Evolutionary conservation across 306 rosid species (phyloP).

Genomic region (Inga laurina): DNA sequence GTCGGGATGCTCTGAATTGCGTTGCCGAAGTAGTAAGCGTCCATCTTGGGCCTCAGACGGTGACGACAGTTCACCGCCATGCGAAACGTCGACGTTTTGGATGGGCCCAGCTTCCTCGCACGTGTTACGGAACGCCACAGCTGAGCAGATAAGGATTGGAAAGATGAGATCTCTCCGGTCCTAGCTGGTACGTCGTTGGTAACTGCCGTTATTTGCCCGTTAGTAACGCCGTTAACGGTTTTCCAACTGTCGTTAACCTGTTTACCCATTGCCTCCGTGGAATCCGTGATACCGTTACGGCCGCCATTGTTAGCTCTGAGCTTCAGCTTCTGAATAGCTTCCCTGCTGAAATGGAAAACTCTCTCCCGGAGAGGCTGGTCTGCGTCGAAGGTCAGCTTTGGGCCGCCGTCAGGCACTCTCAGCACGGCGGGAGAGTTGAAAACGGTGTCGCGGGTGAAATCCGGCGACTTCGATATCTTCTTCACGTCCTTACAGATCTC

Average conservation of each 20-base stretch:
- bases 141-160: conserved; percentile 83
- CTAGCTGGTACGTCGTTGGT: neutral
- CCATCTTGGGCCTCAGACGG: conserved; percentile 67
- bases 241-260: conserved; percentile 56
- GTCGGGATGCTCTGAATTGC: conserved; percentile 96
- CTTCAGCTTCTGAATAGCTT: conserved; percentile 54
- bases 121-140: conserved; percentile 89
- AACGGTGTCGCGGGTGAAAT: conserved; percentile 55
- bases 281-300: conserved; percentile 38
- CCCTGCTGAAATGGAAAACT: conserved; percentile 68
- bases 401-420: conserved; percentile 62
- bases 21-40: conserved; percentile 76
- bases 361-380: conserved; percentile 66
- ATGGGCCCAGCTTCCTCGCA: conserved; percentile 48
- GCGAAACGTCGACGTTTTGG: conserved; percentile 74
- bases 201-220: conserved; percentile 18
- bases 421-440: conserved; percentile 70
- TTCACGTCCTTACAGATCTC: conserved; percentile 49
- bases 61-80: conserved; percentile 97
- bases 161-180: conserved; percentile 67
- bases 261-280: conserved; percentile 45
- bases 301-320: conserved; percentile 41
- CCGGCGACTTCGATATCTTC: conserved; percentile 52
- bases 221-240: conserved; percentile 34
- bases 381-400: conserved; percentile 54